Evolutionary conservation across 257 asterid species (phyloP), one percentile per base, ranked within the genome.

Genomic region (Salvia miltiorrhiza): DNA sequence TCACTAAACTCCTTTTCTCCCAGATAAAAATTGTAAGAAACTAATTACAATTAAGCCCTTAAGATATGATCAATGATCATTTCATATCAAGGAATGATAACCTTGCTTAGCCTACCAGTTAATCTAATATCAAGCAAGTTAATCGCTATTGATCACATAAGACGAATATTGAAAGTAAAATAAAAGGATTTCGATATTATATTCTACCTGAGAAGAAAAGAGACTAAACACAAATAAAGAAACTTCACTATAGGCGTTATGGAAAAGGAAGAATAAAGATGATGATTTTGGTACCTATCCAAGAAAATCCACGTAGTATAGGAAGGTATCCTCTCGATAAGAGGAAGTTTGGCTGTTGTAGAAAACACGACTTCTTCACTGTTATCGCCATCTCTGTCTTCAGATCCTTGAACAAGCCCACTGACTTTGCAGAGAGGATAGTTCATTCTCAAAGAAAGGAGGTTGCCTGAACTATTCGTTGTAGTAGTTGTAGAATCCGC

Each of bases 231-330:
- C 8, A 43, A 39, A 16, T 26, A 35, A 4, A 72, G 52, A 48
- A 68, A 40, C 49, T 28, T 37, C 41, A 16, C n/a, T n/a, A 35
- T 19, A 23, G 9, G 58, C 17, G 48, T 63, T 19, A 28, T 26
- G 23, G 52, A 73, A 35, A 14, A 35, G 13, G 13, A 59, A 55
- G 23, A 11, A 16, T 35, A 39, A 35, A 13, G 52, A 21, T 13
- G 56, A 82, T 28, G 55, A 24, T 72, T 53, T 7, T 17, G 63
- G 52, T 84, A 91, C 99, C 82, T 91, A 76, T 91, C 85, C 68
- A 94, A 77, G 76, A 87, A 94, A 48, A 86, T 89, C 99, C 99
- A 94, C 57, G 97, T 94, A 56, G 97, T 94, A 69, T 91, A 94
- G 35, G 92, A 83, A 65, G 93, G 96, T 52, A 91, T 81, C 79